Conservation (phyloP, 192 early-diverging fungal species). For the Coemansia sp. region DNA sequence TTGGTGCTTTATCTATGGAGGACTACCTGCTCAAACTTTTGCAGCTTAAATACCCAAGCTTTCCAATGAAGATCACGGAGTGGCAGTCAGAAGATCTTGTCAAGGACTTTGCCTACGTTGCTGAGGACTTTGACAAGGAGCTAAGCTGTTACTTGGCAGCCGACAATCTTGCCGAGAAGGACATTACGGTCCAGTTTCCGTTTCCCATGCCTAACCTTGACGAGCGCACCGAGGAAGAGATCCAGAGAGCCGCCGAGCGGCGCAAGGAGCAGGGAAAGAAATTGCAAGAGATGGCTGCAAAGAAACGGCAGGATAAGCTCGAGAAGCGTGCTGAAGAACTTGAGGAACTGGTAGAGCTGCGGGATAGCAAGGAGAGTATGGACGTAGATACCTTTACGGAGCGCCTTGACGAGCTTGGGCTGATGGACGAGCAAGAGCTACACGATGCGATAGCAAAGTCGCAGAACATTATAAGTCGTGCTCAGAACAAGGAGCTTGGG, state of each 20-base stretch:
- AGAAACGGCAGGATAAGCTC: slow-evolving; percentile 80
- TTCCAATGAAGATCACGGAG: slow-evolving; percentile 79
- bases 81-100: slow-evolving; percentile 76
- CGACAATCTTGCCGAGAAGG: slow-evolving; percentile 62
- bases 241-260: slow-evolving; percentile 65
- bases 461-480: slow-evolving; percentile 66
- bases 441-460: slow-evolving; percentile 70
- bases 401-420: slow-evolving; percentile 61
- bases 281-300: slow-evolving; percentile 79
- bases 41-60: slow-evolving; percentile 88
- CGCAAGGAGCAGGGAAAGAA: slow-evolving; percentile 70
- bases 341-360: slow-evolving; percentile 44
- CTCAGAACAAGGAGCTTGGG: slow-evolving; percentile 79
- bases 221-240: slow-evolving; percentile 79
- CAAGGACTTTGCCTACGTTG: slow-evolving; percentile 66
- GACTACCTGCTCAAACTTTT: slow-evolving; percentile 84
- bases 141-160: slow-evolving; percentile 64
- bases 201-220: slow-evolving; percentile 64
- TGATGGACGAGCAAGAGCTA: slow-evolving; percentile 71
- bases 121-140: slow-evolving; percentile 74
- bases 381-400: slow-evolving; percentile 29
- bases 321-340: slow-evolving; percentile 69
- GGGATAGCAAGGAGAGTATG: slow-evolving; percentile 30
- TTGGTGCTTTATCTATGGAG: slow-evolving; percentile 74
- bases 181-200: slow-evolving; percentile 80